A percentile compares a stretch with the other conserved stretches of the same genome.
These are phyloP conservation scores for Trichoderma orchidacearum DNA, from an alignment of 495 filamentous ascomycete species.

Conservation along the genomic window DNA sequence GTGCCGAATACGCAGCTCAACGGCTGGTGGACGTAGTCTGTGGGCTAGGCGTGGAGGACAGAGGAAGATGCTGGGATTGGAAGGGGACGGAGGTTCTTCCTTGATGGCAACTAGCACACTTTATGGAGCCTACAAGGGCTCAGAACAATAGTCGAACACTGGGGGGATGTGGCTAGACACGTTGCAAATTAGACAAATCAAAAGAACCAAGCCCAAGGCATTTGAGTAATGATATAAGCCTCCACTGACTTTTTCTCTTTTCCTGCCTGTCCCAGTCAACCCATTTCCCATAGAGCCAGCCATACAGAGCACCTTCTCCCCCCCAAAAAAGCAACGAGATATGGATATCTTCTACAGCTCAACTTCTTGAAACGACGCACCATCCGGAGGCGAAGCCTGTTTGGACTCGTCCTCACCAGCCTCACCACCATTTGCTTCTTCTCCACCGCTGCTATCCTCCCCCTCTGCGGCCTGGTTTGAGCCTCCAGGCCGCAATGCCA, in stretches of 20 bases:
- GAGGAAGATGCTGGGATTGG: slow-evolving; percentile 69
- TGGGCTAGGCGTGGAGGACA: slow-evolving; percentile 29
- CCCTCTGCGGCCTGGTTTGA: slow-evolving; percentile 12
- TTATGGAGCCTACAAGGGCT: too few relatives aligned
- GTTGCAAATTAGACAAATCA: too few relatives aligned
- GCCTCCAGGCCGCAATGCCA: slow-evolving; percentile 22
- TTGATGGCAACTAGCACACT: too few relatives aligned
- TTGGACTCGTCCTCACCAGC: slow-evolving; percentile 20
- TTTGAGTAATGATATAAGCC: too few relatives aligned
- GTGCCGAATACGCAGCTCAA: slow-evolving; percentile 45
- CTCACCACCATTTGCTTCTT: slow-evolving; percentile 9
- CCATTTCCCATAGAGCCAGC: not conserved
- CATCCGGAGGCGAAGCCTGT: slow-evolving; percentile 26
- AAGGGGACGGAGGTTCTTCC: slow-evolving; percentile 56
- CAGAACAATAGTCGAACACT: too few relatives aligned
- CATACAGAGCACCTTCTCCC: not conserved
- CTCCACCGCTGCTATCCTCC: slow-evolving; percentile 8
- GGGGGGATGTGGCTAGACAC: too few relatives aligned
- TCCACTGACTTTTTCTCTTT: not conserved
- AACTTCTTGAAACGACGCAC: slow-evolving; percentile 40
- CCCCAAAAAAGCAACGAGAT: not conserved
- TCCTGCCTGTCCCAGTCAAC: not conserved
- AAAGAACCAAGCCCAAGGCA: too few relatives aligned
- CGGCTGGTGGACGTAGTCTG: slow-evolving; percentile 41
- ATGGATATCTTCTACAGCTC: slow-evolving; percentile 27